Evolutionary conservation across 139 green algal genomes (phyloP).

Genomic region (Chlamydomonas sphaeroides): DNA sequence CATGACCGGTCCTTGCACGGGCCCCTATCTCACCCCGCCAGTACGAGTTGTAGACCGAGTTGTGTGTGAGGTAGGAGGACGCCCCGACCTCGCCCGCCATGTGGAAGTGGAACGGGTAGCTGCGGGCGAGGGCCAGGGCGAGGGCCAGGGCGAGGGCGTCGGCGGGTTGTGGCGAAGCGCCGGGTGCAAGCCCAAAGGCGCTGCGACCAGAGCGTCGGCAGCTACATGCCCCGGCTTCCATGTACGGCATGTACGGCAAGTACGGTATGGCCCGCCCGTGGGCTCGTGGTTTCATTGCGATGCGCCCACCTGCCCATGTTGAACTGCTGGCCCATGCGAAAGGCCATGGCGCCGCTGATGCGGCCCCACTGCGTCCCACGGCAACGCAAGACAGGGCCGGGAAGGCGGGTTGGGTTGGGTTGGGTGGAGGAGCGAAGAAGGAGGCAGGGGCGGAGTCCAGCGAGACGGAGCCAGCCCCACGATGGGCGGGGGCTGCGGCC

Average conservation of each 20-base stretch:
- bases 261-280: too few species aligned
- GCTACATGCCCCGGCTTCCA: neutral
- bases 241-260: neutral
- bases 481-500: too few species aligned
- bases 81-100: neutral
- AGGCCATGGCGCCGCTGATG: neutral
- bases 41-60: neutral
- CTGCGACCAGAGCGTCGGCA: neutral
- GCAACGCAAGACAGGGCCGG: too few species aligned
- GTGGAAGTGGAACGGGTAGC: slow-evolving; percentile 7
- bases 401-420: neutral
- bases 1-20: too few species aligned
- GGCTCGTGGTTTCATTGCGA: neutral
- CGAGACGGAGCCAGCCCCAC: neutral
- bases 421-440: neutral
- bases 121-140: neutral
- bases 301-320: neutral
- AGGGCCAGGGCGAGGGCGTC: neutral
- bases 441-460: neutral
- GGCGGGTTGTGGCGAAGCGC: neutral
- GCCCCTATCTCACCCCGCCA: too few species aligned
- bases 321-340: slow-evolving; percentile 2
- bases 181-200: neutral
- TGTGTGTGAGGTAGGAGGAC: neutral
- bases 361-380: neutral